Evolutionary conservation across 2,329 filamentous ascomycete species (phyloP).

Genomic region (Fusarium nanum): DNA sequence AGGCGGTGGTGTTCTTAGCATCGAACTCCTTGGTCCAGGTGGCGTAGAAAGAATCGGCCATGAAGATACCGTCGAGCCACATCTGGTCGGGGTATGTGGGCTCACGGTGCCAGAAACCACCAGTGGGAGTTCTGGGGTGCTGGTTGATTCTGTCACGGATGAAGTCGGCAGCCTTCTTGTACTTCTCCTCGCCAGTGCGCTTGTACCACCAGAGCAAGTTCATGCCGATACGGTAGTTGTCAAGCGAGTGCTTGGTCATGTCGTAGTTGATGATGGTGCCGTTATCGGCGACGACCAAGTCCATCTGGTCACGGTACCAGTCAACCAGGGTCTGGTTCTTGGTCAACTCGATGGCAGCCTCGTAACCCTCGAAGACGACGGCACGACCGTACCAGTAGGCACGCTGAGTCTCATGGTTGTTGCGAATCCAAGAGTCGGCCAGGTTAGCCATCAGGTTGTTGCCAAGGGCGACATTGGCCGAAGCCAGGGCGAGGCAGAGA

Average conservation of each 20-base stretch:
- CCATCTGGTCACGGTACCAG: slow-evolving; percentile 60
- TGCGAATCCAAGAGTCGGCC: slow-evolving; percentile 40
- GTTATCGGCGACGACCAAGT: slow-evolving; percentile 53
- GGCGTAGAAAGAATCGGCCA: slow-evolving; percentile 60
- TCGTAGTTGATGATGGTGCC: slow-evolving; percentile 62
- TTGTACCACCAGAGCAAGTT: slow-evolving; percentile 64
- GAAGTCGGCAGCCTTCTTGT: slow-evolving; percentile 59
- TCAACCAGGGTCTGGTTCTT: slow-evolving; percentile 57
- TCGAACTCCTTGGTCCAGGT: slow-evolving; percentile 55
- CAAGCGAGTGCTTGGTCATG: slow-evolving; percentile 60
- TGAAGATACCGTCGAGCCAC: slow-evolving; percentile 66
- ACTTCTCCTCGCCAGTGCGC: slow-evolving; percentile 59
- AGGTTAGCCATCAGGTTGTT: slow-evolving; percentile 30
- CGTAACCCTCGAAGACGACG: slow-evolving; percentile 39
- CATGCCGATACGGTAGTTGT: slow-evolving; percentile 65
- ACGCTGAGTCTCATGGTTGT: slow-evolving; percentile 36
- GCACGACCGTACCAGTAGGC: slow-evolving; percentile 40
- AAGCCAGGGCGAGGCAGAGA: slow-evolving; percentile 31
- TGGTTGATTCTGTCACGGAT: slow-evolving; percentile 60
- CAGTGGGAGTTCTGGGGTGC: slow-evolving; percentile 61
- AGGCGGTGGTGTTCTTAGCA: slow-evolving; percentile 53
- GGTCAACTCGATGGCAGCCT: slow-evolving; percentile 52
- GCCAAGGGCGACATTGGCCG: slow-evolving; percentile 29
- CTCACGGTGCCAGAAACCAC: slow-evolving; percentile 65
- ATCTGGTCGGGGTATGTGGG: slow-evolving; percentile 60